A percentile compares a stretch with the other conserved stretches of the same genome.
Conservation (phyloP, 371 early-diverging fungal species). For the Zychaea mexicana region DNA sequence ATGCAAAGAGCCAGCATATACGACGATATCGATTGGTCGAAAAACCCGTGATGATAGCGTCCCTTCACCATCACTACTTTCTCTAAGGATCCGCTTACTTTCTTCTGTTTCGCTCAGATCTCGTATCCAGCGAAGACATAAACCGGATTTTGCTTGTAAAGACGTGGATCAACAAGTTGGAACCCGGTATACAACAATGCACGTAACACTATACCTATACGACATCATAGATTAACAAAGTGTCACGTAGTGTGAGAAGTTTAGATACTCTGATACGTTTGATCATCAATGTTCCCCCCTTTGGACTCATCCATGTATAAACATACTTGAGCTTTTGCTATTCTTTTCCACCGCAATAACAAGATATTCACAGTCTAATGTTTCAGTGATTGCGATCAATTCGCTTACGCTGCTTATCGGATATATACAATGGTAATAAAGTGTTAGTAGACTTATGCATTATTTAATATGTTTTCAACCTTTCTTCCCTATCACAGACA, state of each 20-base stretch:
- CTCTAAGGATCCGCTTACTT: too few species aligned
- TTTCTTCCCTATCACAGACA: not conserved
- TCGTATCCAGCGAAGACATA: conserved; percentile 9
- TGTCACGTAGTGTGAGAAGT: not conserved
- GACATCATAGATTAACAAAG: not conserved
- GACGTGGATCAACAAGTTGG: conserved; percentile 10
- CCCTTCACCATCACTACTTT: too few species aligned
- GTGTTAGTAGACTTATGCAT: conserved; percentile 1
- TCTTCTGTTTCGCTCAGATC: not conserved
- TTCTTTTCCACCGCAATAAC: conserved; percentile 5
- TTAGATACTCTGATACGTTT: too few species aligned
- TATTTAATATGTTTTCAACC: too few species aligned
- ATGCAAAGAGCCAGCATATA: too few species aligned
- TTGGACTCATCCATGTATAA: too few species aligned
- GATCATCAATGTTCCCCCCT: too few species aligned
- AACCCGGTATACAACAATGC: conserved; percentile 12
- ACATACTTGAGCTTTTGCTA: conserved; percentile 5
- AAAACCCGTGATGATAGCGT: too few species aligned
- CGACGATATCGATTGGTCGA: too few species aligned
- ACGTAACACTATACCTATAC: conserved; percentile 3
- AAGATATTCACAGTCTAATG: not conserved
- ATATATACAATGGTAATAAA: not conserved
- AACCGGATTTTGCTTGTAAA: conserved; percentile 4
- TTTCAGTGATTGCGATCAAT: conserved; percentile 10
- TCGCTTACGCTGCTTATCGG: not conserved